Percentiles rank a stretch among this genome's conserved stretches.
phyloP scores from a whole-genome alignment of 2,329 filamentous ascomycete species.

The Ceratocystis alfenasii region DNA sequence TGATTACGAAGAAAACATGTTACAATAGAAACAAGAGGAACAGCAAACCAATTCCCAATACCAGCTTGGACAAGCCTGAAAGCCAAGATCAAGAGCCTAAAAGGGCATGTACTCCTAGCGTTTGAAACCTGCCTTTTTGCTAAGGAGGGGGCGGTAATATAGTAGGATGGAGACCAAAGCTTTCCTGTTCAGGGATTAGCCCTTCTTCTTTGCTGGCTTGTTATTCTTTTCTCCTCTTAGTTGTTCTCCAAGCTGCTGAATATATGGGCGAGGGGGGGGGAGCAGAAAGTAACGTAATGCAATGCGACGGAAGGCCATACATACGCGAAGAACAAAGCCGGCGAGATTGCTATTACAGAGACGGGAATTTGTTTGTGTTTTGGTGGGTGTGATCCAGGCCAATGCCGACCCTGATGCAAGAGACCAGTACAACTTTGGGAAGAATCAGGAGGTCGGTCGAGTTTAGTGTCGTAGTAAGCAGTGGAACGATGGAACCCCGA shows the following conservation, averaged over 20 bases:
- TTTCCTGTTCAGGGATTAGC: constrained; percentile 1
- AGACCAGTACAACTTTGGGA: background rate
- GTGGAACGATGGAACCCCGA: background rate
- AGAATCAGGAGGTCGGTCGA: constrained; percentile 6
- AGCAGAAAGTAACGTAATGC: background rate
- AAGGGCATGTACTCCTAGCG: constrained; percentile 9
- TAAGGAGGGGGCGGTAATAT: constrained; percentile 11
- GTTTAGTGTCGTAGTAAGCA: background rate
- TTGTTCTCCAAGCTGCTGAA: background rate
- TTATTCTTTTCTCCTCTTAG: constrained; percentile 10
- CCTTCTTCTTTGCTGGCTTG: background rate
- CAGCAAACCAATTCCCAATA: background rate
- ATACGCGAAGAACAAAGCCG: background rate
- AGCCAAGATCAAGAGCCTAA: constrained; percentile 3
- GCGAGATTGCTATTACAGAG: background rate
- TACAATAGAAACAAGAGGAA: background rate
- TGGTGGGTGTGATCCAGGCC: background rate
- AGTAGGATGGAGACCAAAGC: constrained; percentile 12
- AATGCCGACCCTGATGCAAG: background rate
- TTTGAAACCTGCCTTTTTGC: constrained; percentile 7
- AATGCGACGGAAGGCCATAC: constrained; percentile 3
- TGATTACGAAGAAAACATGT: background rate
- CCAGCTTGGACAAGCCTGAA: background rate
- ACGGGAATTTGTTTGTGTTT: constrained; percentile 1
- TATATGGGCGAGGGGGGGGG: background rate